Conservation (phyloP, 371 early-diverging fungal genomes). For the Rhizomucor pusillus region DNA sequence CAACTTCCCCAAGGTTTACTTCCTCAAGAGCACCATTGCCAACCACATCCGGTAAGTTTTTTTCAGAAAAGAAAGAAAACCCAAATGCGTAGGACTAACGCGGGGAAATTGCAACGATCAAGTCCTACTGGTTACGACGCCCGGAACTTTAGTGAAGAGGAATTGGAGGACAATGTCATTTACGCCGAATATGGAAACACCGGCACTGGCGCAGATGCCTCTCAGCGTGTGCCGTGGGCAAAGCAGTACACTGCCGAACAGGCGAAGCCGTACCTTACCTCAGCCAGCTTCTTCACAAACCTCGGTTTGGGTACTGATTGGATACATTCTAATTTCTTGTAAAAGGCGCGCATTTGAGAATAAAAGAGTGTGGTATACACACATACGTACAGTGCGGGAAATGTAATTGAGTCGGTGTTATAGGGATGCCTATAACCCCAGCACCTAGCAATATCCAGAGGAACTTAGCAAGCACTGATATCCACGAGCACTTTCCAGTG, state of each 20-base stretch:
- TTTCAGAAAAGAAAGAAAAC: background rate
- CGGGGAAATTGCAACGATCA: background rate
- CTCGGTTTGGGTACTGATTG: constrained; percentile 6
- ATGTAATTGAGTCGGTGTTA: too few relatives aligned
- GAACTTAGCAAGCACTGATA: too few relatives aligned
- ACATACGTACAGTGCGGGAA: too few relatives aligned
- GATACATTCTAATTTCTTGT: constrained; percentile 9
- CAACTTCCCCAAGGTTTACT: constrained; percentile 5
- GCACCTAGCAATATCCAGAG: too few relatives aligned
- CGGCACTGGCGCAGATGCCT: constrained; percentile 9
- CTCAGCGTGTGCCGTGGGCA: constrained; percentile 12
- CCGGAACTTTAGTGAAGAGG: constrained; percentile 10
- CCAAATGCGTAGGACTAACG: too few relatives aligned
- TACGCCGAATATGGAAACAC: constrained; percentile 14
- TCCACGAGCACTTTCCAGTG: too few relatives aligned
- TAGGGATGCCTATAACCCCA: too few relatives aligned
- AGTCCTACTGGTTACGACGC: constrained; percentile 11
- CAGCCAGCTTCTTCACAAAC: constrained; percentile 6
- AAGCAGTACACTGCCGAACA: constrained; percentile 4
- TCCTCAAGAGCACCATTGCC: constrained; percentile 8
- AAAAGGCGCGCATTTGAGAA: too few relatives aligned
- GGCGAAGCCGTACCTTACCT: constrained; percentile 5
- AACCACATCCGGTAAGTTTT: constrained; percentile 9
- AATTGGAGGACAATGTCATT: constrained; percentile 5
- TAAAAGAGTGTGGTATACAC: too few relatives aligned